These are phyloP conservation scores for Plenodomus tracheiphilus DNA, from an alignment of 2,329 filamentous ascomycete genomes.

Conservation along the genomic window DNA sequence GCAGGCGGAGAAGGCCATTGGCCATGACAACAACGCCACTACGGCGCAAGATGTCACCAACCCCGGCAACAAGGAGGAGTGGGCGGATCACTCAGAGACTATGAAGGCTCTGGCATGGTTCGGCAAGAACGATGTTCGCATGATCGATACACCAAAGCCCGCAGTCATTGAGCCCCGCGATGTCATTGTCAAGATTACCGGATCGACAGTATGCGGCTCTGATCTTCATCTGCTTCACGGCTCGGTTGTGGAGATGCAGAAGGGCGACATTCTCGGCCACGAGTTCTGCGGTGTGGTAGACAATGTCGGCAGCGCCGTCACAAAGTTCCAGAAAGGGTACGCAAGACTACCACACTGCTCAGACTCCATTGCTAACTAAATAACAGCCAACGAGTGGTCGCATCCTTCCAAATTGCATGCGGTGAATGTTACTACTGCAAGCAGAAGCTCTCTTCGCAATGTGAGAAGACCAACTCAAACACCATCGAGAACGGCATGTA, in stretches of 20 bases:
- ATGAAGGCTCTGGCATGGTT: slow-evolving; percentile 86
- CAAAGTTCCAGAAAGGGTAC: slow-evolving; percentile 48
- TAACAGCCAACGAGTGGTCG: slow-evolving; percentile 70
- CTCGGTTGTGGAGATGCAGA: slow-evolving; percentile 53
- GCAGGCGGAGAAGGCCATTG: slow-evolving; percentile 66
- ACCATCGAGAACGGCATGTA: slow-evolving; percentile 74
- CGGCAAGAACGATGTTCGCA: slow-evolving; percentile 76
- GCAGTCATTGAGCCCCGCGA: slow-evolving; percentile 73
- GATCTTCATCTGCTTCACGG: slow-evolving; percentile 62
- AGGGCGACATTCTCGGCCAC: slow-evolving; percentile 57
- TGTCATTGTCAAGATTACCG: slow-evolving; percentile 78
- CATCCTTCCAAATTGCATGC: slow-evolving; percentile 81
- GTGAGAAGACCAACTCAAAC: slow-evolving; percentile 78
- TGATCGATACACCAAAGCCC: slow-evolving; percentile 71
- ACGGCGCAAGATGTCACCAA: slow-evolving; percentile 71
- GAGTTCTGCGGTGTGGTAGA: slow-evolving; percentile 58
- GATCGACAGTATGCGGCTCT: slow-evolving; percentile 64
- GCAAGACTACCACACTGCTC: slow-evolving; percentile 1
- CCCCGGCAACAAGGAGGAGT: slow-evolving; percentile 50
- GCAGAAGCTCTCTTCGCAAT: slow-evolving; percentile 77
- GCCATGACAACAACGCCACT: slow-evolving; percentile 66
- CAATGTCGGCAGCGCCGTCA: slow-evolving; percentile 49
- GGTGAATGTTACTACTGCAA: slow-evolving; percentile 74
- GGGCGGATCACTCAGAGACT: slow-evolving; percentile 57
- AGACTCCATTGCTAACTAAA: slow-evolving; percentile 17